Evolutionary conservation across 129 eudicot species (phyloP), one percentile per base, ranked within the genome.

Genomic region (Helianthus annuus): DNA sequence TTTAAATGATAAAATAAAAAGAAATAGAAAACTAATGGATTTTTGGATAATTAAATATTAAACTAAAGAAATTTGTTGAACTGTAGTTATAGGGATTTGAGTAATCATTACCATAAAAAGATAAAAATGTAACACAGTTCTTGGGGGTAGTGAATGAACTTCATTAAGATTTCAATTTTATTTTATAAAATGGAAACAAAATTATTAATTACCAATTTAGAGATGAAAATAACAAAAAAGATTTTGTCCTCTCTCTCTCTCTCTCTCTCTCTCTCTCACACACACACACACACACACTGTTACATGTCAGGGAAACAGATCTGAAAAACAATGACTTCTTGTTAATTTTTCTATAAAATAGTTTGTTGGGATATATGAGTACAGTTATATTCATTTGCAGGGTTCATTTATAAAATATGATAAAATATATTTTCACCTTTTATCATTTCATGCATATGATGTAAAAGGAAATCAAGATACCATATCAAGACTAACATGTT

Each of bases 31-130:
- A 40, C 45, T 40, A 40, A 40, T 40, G 45, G 45, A 40, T 40
- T 40, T 40, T 40, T 40, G 45, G 45, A 6, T 6, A 8, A 40
- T 6, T 6, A 40, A 40, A 40, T n/a, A n/a, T n/a, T n/a, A n/a
- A n/a, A n/a, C n/a, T 8, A 32, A 59, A 29, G 66, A 29, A 60
- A 32, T 29, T 76, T 27, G 66, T 53, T 55, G 75, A 88, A 77
- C 71, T 72, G 63, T 72, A 89, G 92, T 82, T 84, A 52, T 86
- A 46, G 92, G 92, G 88, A 84, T 81, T 70, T 64, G 80, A 75
- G 76, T 75, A 83, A 76, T 78, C 68, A 78, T 78, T 71, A 54
- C 82, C 59, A 54, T 54, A 78, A 78, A 78, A 78, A 64, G 29
- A 62, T 39, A 70, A 77, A 19, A 40, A 70, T 15, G 65, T 16